Evolutionary conservation across 768 basidiomycete species (phyloP), one percentile per base, ranked within the genome.

Genomic region (Ramaria sp.): DNA sequence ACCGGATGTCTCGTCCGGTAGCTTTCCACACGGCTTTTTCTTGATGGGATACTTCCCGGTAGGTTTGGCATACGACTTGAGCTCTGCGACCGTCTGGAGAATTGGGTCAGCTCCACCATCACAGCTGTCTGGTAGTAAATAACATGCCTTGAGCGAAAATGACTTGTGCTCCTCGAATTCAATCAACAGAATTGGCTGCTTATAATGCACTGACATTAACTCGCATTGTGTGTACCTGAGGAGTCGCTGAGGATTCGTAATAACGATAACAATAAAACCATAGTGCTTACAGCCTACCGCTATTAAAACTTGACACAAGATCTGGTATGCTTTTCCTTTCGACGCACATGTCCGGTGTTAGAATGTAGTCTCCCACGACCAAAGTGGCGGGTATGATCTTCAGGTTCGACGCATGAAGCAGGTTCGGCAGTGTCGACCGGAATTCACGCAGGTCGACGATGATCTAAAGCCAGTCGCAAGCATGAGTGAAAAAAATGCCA

Each of bases 161-260:
- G 91, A 84, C 63, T 95, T 97, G 68, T 96, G 88, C 71, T 98
- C 92, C 66, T 98, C 95, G 60, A 98, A 98, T 67, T 99, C 94
- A 63, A 98, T 96, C 10, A 98, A 75, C 15, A 99, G 74, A 53
- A 99, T 77, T 0, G 95, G 94, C 19, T 87, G 83, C 70, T 92
- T 96, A 73, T 99, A 98, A 67, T 97, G 88, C 15, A 85, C 86
- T 0, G 89, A 92, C 95, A 99, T 97, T 20, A 91, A 68, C 70
- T 98, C 95, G 72, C 95, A 98, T 66, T 99, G 96, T 0, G 92
- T 89, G 67, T 95, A 96, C 59, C 95, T 98, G 62, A 2, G 20
- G 46, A 10, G 38, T n/a, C n/a, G n/a, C n/a, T n/a, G n/a, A 15
- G 20, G n/a, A n/a, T n/a, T n/a, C n/a, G 24, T 4, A 45, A 47